Base-by-base conservation (phyloP, 2,329 filamentous ascomycete genomes). In the Penicillium thymicola region DNA sequence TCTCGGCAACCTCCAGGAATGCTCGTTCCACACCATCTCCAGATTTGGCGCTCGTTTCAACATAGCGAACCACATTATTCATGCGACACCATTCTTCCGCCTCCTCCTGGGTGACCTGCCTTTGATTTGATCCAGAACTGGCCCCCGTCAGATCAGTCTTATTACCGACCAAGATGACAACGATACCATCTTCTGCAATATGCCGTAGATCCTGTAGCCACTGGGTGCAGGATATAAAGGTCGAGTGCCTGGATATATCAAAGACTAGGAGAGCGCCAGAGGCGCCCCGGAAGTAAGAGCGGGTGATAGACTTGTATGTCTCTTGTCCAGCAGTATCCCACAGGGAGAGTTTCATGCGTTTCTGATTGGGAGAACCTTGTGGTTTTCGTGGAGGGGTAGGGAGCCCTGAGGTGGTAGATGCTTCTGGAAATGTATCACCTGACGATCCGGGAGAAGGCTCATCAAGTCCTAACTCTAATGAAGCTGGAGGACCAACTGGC, bases 291-390 rank as follows among this genome's bases (percentile, higher is more conserved):
- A 96, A 96, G 78, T 97, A 97, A 59, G 89, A 94, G 53, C 93
- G 83, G 9, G 93, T 97, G 57, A 97, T 94, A 43, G 89, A 93
- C 75, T 97, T 97, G 81, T 97, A 97, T 13, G 92, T 96, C 79
- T 97, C 93, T 75, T 97, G 93, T 27, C 93, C 93, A 16, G 93
- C 93, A 0, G 93, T 97, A 72, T 97, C 93, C 93, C 93, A 97
- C 11, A 97, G 81, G 43, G 87, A 91, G 5, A 96, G 83, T 76
- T 96, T 96, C 92, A 96, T 96, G 78, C 93, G 88, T 85, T 85
- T 85, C 65, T 85, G 83, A 42, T 65, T 63, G 38, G 72, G 70
- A 14, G 72, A 65, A 38, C 72, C 67, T 62, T 72, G 67, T 43
- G 65, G 63, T 59, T 72, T 76, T 43, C 61, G 67, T 40, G 72